Evolutionary conservation across 345 rosid genomes (phyloP), one percentile per base, ranked within the genome.

Genomic region (Camelina neglecta): DNA sequence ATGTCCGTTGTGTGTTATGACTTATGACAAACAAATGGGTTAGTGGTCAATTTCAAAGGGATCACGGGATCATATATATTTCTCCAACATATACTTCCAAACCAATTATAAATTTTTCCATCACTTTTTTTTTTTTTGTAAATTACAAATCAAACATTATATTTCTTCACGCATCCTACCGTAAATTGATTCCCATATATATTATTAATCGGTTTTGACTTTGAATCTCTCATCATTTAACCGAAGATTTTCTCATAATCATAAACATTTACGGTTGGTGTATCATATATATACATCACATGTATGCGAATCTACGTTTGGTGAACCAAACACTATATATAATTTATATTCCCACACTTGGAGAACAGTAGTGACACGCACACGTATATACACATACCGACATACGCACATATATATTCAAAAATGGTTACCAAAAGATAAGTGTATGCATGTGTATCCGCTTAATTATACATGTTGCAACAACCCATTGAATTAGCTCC

Each of bases 41-140:
- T 71, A 71, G 60, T 36, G 54, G 80, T 77, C 80, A 65, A 64
- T 71, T 64, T 71, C 39, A 23, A 48, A 57, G 51, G 60, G 41
- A 38, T 77, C 81, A 77, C 81, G 81, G 81, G 81, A 58, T 77
- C 72, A 48, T 58, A 29, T 59, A 48, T 58, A 29, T 49, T 65
- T 65, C 55, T 21, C 49, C 10, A 48, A 56, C 72, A 49, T 53
- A 71, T 77, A 66, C 62, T 58, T 71, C 76, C 81, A 77, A 77
- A 60, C 35, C 26, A 67, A 6, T 35, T 53, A 53, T 31, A 29
- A 20, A 60, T 3, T 58, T 18, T 18, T 4, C 11, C n/a, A 53
- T 53, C 31, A 21, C 13, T 42, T 48, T 18, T 18, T 0, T 18
- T 18, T 1, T 21, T 4, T 24, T 20, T 11, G 12, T 21, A 53